Percentiles rank a stretch among this genome's conserved stretches.
These are phyloP conservation scores for Penicillium flavigenum DNA, from an alignment of 495 filamentous ascomycete species.

Conservation along the genomic window DNA sequence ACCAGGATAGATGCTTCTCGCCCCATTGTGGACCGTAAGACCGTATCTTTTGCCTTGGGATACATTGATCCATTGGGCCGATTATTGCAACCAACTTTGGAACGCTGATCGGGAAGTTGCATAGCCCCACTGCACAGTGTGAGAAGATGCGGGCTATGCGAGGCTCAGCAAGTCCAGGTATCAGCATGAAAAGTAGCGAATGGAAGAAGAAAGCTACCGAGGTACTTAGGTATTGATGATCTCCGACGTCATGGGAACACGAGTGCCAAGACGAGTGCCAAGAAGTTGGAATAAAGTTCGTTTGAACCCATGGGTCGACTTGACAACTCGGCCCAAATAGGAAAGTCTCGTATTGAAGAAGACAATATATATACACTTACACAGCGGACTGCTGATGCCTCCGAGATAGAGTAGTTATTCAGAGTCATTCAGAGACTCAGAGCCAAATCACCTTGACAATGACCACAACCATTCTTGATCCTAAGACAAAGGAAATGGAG, in stretches of 20 bases:
- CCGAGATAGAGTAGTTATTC: too few relatives aligned
- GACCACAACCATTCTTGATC: constrained; percentile 8
- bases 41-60: too few relatives aligned
- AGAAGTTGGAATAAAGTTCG: background rate
- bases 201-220: background rate
- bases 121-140: too few relatives aligned
- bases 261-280: constrained; percentile 8
- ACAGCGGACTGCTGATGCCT: too few relatives aligned
- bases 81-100: too few relatives aligned
- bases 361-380: background rate
- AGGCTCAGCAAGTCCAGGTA: background rate
- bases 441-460: background rate
- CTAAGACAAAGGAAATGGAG: constrained; percentile 10
- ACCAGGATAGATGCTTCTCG: too few relatives aligned
- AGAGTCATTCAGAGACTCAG: background rate
- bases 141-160: constrained; percentile 4
- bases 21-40: too few relatives aligned
- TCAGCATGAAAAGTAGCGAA: constrained; percentile 2
- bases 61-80: too few relatives aligned
- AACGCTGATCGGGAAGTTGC: too few relatives aligned
- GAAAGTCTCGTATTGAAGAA: constrained; percentile 25
- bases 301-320: constrained; percentile 2
- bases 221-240: too few relatives aligned
- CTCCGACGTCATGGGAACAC: background rate
- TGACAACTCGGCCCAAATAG: constrained; percentile 12